These are phyloP conservation scores for Fomitiporia mediterranea DNA, from an alignment of 1,284 basidiomycete genomes.

Conservation along the genomic window DNA sequence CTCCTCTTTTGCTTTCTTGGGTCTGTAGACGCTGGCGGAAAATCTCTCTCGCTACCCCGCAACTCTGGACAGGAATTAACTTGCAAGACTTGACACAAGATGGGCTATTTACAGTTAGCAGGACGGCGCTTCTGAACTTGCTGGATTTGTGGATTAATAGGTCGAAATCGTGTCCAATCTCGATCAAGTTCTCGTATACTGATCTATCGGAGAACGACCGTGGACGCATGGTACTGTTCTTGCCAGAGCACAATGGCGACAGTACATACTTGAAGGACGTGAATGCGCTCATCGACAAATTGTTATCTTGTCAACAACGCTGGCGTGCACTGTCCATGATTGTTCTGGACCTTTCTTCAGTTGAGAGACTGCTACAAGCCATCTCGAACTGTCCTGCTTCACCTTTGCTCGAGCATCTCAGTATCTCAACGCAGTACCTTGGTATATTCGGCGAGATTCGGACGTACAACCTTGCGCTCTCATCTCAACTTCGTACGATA, in stretches of 20 bases:
- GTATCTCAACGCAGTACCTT: constrained; percentile 6
- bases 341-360: constrained; percentile 2
- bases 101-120: background rate
- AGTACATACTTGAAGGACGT: constrained; percentile 1
- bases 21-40: constrained; percentile 10
- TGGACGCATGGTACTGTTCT: background rate
- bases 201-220: background rate
- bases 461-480: constrained; percentile 3
- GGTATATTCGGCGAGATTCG: constrained; percentile 13
- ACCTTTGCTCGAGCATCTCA: constrained; percentile 9
- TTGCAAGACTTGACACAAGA: background rate
- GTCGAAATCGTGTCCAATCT: constrained; percentile 2
- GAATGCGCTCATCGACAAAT: background rate
- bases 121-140: background rate
- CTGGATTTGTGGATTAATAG: constrained; percentile 8
- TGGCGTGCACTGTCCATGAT: constrained; percentile 9
- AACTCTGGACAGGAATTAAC: constrained; percentile 5
- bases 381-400: constrained; percentile 1
- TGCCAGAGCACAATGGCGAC: background rate
- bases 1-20: constrained; percentile 10
- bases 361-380: constrained; percentile 7
- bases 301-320: constrained; percentile 7
- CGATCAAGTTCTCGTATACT: constrained; percentile 12
- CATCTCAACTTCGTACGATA: constrained; percentile 6
- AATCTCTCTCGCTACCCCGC: constrained; percentile 3